A percentile compares a stretch with the other conserved stretches of the same genome.
Evolutionary conservation across 2,329 filamentous ascomycete species (phyloP).

Genomic region (Alternaria arbusti): DNA sequence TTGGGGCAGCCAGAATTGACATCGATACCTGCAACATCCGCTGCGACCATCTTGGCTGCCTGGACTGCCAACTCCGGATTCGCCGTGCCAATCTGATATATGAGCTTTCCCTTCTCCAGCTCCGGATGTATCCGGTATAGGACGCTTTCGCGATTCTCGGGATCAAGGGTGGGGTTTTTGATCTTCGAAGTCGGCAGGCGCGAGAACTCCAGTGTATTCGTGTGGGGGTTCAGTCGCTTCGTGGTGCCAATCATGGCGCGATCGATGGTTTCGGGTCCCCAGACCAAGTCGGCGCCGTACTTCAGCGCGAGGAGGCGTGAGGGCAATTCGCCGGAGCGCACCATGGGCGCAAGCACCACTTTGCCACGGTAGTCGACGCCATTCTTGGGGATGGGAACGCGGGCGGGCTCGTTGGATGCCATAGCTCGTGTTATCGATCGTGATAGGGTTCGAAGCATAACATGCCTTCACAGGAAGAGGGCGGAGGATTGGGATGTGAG

Average conservation of each 20-base stretch:
- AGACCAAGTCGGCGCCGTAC: slow-evolving; percentile 96
- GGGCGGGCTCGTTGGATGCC: slow-evolving; percentile 52
- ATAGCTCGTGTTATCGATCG: slow-evolving; percentile 38
- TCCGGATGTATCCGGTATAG: slow-evolving; percentile 85
- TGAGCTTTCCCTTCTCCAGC: slow-evolving; percentile 74
- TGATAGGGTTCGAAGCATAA: slow-evolving; percentile 48
- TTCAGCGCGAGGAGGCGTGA: slow-evolving; percentile 87
- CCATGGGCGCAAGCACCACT: slow-evolving; percentile 95
- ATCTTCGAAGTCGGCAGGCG: slow-evolving; percentile 74
- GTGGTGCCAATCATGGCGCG: slow-evolving; percentile 87
- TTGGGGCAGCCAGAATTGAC: slow-evolving; percentile 99
- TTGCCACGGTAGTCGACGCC: slow-evolving; percentile 95
- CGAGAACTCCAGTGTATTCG: slow-evolving; percentile 84
- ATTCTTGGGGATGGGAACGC: slow-evolving; percentile 82
- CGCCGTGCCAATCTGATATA: slow-evolving; percentile 93
- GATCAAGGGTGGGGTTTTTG: slow-evolving; percentile 62
- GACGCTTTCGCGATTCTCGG: slow-evolving; percentile 65
- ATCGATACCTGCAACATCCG: slow-evolving; percentile 91
- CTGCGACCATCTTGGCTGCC: slow-evolving; percentile 82
- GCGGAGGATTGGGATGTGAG: background rate
- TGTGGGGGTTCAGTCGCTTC: slow-evolving; percentile 75
- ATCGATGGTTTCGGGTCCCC: slow-evolving; percentile 97
- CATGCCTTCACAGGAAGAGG: slow-evolving; percentile 29
- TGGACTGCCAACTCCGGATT: slow-evolving; percentile 81
- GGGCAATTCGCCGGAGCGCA: slow-evolving; percentile 93